Conservation (phyloP, 164 flowering plant genomes). For the Malania oleifera region DNA sequence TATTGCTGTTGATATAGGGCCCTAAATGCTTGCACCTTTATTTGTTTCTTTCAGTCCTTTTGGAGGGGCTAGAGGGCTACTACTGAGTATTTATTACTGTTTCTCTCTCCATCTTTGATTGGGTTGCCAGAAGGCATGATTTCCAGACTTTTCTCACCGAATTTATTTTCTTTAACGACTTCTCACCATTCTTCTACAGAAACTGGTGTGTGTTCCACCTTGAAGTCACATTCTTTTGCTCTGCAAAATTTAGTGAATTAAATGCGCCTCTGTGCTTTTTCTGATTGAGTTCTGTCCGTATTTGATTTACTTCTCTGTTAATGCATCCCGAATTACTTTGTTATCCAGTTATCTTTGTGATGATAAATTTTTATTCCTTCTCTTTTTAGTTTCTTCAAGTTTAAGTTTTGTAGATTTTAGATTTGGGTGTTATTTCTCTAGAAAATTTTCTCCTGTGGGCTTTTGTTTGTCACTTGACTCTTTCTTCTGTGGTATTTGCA, state of each 20-base stretch:
- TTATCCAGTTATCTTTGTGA: too few species aligned
- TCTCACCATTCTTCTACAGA: slow-evolving; percentile 22
- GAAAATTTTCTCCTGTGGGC: not conserved
- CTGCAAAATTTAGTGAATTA: slow-evolving; percentile 11
- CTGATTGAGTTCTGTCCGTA: not conserved
- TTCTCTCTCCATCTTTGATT: slow-evolving; percentile 21
- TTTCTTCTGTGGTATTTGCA: slow-evolving; percentile 23
- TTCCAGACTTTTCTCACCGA: slow-evolving; percentile 16
- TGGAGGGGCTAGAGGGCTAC: slow-evolving; percentile 16
- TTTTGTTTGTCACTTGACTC: not conserved
- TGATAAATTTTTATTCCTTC: slow-evolving; percentile 1
- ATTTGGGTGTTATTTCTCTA: too few species aligned
- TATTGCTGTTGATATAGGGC: slow-evolving; percentile 18
- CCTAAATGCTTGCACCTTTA: slow-evolving; percentile 19
- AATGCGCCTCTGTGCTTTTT: not conserved
- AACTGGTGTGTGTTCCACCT: slow-evolving; percentile 12
- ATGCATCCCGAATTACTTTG: too few species aligned
- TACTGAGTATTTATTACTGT: slow-evolving; percentile 24
- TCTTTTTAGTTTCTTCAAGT: not conserved
- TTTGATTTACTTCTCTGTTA: not conserved
- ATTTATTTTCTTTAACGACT: slow-evolving; percentile 44
- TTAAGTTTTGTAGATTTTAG: not conserved
- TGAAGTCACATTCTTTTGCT: slow-evolving; percentile 7
- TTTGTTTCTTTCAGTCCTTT: slow-evolving; percentile 22
- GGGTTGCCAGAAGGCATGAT: slow-evolving; percentile 16